Conservation (phyloP, 2,329 filamentous ascomycete species). For the Alternaria hordeiaustralica region DNA sequence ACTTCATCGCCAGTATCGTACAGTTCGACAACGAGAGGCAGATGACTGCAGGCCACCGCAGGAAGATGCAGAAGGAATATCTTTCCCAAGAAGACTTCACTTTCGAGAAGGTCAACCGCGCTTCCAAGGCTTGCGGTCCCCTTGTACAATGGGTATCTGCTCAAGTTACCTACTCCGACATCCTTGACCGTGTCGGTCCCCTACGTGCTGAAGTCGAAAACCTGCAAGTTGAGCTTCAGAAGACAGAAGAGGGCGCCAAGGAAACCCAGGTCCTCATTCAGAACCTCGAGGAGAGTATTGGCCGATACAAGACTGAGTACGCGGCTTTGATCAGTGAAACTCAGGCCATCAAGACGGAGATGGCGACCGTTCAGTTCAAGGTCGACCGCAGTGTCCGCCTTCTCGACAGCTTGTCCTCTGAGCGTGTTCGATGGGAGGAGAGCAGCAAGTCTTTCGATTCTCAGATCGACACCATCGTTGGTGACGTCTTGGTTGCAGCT, state of each 20-base stretch:
- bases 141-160: conserved; percentile 97
- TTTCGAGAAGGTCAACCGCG: conserved; percentile 93
- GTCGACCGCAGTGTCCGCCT: conserved; percentile 94
- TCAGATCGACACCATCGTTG: conserved; percentile 94
- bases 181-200: conserved; percentile 90
- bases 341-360: conserved; percentile 95
- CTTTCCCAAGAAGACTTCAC: conserved; percentile 94
- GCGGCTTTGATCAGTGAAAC: conserved; percentile 95
- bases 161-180: conserved; percentile 97
- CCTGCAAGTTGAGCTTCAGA: conserved; percentile 85
- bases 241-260: conserved; percentile 92
- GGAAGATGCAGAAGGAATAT: conserved; percentile 92
- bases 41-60: conserved; percentile 83
- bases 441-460: conserved; percentile 98
- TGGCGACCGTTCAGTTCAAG: conserved; percentile 96
- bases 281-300: conserved; percentile 86
- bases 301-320: conserved; percentile 94
- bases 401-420: conserved; percentile 92
- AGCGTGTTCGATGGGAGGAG: conserved; percentile 92
- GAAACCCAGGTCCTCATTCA: conserved; percentile 88
- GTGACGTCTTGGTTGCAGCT: conserved; percentile 93
- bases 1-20: conserved; percentile 98
- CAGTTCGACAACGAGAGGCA: conserved; percentile 94
- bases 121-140: conserved; percentile 95
- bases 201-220: conserved; percentile 86